phyloP scores from a whole-genome alignment of 208 protist species.

The Trypanosoma caninum region DNA sequence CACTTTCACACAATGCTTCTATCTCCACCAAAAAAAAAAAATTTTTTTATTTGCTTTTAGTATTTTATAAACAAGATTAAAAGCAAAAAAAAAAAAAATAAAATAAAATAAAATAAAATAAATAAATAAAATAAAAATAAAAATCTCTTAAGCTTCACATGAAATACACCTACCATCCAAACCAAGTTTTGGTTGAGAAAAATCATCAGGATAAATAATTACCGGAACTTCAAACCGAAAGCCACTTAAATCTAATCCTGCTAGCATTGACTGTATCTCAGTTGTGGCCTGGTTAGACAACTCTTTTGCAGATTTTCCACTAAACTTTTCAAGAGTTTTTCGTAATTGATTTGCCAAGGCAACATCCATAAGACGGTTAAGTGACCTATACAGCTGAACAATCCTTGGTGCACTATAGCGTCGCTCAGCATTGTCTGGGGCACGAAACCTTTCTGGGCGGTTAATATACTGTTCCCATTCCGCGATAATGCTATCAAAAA shows the following conservation, averaged over 20 bases:
- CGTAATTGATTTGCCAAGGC: constrained; percentile 66
- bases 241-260: constrained; percentile 37
- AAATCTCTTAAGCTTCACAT: background rate
- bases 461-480: constrained; percentile 92
- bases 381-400: constrained; percentile 83
- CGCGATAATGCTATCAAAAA: constrained; percentile 82
- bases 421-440: constrained; percentile 70
- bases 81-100: constrained; percentile 21
- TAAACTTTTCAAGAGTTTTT: constrained; percentile 23
- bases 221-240: constrained; percentile 75
- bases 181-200: constrained; percentile 46
- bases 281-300: constrained; percentile 38
- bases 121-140: constrained; percentile 11
- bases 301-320: constrained; percentile 19
- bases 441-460: constrained; percentile 75
- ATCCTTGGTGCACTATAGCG: constrained; percentile 81
- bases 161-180: constrained; percentile 36
- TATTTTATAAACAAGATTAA: background rate
- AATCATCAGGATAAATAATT: constrained; percentile 79
- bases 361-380: constrained; percentile 85
- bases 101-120: constrained; percentile 5
- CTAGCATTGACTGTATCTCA: constrained; percentile 54
- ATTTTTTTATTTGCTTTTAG: no score
- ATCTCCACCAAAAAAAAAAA: background rate
- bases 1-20: background rate